Percentiles rank a stretch among this genome's conserved stretches.
Evolutionary conservation across 2,329 filamentous ascomycete species (phyloP).

Genomic region (Xylariomycetidae sp.): DNA sequence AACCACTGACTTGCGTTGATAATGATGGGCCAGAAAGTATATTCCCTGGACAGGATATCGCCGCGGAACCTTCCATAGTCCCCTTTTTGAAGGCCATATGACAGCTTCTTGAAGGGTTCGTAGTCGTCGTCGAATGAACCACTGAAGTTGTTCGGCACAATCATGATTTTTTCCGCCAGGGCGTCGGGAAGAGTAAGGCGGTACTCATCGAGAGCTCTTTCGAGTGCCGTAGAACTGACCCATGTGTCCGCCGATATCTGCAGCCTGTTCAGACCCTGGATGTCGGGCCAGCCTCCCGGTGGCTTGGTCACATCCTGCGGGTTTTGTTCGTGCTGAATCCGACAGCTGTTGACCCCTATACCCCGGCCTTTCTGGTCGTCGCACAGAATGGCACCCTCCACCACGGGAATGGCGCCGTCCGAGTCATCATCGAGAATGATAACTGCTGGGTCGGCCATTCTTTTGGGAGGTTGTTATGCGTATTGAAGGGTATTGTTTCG

Average conservation of each 20-base stretch:
- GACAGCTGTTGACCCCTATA: no score
- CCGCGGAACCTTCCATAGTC: no score
- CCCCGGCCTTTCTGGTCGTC: no score
- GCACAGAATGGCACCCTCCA: no score
- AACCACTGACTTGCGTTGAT: conserved; percentile 14
- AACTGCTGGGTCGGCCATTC: conserved; percentile 5
- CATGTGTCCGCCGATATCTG: conserved; percentile 10
- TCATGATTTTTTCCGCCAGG: conserved; percentile 2
- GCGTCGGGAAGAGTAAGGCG: conserved; percentile 1
- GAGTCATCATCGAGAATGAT: no score
- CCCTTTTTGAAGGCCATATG: no score
- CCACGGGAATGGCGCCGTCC: no score
- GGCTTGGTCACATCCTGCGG: conserved; percentile 4
- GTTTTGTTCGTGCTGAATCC: no score
- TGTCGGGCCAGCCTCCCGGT: conserved; percentile 10
- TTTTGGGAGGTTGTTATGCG: not conserved
- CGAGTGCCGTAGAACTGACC: conserved; percentile 14
- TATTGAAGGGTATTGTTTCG: not conserved
- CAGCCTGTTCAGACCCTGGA: conserved; percentile 14
- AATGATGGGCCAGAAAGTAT: conserved; percentile 16
- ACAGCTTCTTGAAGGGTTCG: no score
- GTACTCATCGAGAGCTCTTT: conserved; percentile 6
- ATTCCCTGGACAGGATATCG: conserved; percentile 9
- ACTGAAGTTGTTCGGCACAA: not conserved
- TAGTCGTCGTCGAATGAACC: not conserved